Evolutionary conservation across 768 basidiomycete genomes (phyloP), one percentile per base, ranked within the genome.

Genomic region (Leccinum longicurvipes): DNA sequence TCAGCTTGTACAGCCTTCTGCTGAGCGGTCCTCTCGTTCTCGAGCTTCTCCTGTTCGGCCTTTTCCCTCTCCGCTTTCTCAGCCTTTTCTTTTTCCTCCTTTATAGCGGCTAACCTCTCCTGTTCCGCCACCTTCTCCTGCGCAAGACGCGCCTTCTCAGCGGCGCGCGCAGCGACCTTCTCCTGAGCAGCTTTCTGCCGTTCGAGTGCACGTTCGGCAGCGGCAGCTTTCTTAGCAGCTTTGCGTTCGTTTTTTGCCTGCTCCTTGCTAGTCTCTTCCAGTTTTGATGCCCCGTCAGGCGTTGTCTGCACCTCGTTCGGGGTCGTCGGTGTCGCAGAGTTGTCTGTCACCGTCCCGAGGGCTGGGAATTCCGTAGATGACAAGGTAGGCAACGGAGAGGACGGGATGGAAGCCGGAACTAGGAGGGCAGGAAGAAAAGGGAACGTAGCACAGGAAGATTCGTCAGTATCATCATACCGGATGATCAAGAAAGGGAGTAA

Each of bases 311-410:
- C 71, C 50, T 69, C 72, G 53, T 63, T 39, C 11, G 54, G 47
- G 44, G 58, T 52, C 19, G 56, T 42, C 7, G 50, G 36, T 24
- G 48, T 56, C 21, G 46, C 32, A 21, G 53, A 36, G 32, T 47
- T 60, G 42, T 67, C 59, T 28, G 52, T 58, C 19, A 50, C 59
- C 12, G 67, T 48, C 31, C 63, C 57, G 23, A 92, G 76, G 34
- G 89, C 87, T 51, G 89, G 91, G 68, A 92, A 92, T 70, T 92
- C 91, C 67, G 81, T 74, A 39, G 83, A 74, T 58, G 89, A 89
- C 53, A 91, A 67, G 47, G 72, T 69, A 50, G 77, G 78, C 54
- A 78, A 74, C 50, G 74, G 75, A 57, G 77, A 73, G 50, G 79
- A 75, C 46, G 69, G 62, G 50, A 65, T 49, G 62, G 64, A 60